A percentile compares a stretch with the other conserved stretches of the same genome.
Evolutionary conservation across 2,329 filamentous ascomycete species (phyloP).

Genomic region (Trichoderma aggressivum): DNA sequence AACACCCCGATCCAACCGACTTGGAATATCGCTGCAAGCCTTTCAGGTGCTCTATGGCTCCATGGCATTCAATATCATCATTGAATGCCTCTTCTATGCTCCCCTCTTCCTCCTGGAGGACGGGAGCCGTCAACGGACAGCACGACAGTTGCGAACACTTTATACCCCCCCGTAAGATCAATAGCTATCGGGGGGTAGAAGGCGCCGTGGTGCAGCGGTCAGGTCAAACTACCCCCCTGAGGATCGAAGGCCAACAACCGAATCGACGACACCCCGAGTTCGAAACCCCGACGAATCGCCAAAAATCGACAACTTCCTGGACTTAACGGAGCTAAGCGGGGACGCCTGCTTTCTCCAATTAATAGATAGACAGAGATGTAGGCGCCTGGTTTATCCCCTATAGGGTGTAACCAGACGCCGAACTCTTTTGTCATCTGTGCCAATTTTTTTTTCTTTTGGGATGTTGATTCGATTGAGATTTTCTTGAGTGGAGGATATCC

Average conservation of each 20-base stretch:
- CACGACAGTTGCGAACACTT: not conserved
- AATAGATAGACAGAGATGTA: slow-evolving; percentile 27
- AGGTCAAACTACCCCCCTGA: slow-evolving; percentile 27
- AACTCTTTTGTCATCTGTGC: slow-evolving; percentile 29
- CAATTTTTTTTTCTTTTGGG: not conserved
- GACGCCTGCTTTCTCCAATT: not conserved
- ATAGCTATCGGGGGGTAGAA: not conserved
- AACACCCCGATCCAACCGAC: not conserved
- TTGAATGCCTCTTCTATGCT: not conserved
- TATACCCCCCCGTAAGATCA: not conserved
- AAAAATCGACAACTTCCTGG: not conserved
- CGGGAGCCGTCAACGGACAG: not conserved
- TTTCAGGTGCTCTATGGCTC: not conserved
- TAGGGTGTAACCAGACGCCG: slow-evolving; percentile 20
- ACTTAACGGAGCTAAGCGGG: not conserved
- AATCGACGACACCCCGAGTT: slow-evolving; percentile 4
- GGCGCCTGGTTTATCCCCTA: slow-evolving; percentile 16
- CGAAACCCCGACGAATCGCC: not conserved
- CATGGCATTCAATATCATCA: not conserved
- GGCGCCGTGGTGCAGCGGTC: slow-evolving; percentile 22
- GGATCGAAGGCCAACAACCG: not conserved
- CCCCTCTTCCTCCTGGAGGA: not conserved
- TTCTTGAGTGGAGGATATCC: not conserved
- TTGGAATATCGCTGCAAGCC: not conserved
- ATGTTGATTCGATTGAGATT: not conserved